Base-by-base conservation (phyloP, 176 grass and related monocot species). In the Paspalum notatum region DNA sequence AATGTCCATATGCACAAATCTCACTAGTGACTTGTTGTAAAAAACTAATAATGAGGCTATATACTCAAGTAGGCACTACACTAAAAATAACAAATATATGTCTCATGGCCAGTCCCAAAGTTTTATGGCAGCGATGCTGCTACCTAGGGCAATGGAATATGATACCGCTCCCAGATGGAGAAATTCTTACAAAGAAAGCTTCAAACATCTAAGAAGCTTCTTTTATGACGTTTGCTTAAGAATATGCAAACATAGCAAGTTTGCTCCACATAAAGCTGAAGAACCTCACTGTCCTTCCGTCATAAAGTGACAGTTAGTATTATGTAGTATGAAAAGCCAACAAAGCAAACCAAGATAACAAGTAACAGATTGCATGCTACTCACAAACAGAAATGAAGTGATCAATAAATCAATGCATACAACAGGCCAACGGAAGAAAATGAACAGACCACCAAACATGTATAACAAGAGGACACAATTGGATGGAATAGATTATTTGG, bases 31-130 rank as follows among this genome's bases (percentile, higher is more conserved):
- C 37, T 40, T 65, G 5, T n/a, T 38, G 37, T 3, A 9, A 40
- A 8, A 65, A 65, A 65, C 15, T 20, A 20, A 18, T 9, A 64
- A 20, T 8, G 16, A 21, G 63, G 22, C 22, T 5, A 4, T 57
- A 57, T 1, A 24, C 3, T 3, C n/a, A n/a, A n/a, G 6, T 5
- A 57, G 20, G 55, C 55, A 57, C 11, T 0, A 1, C 12, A 24
- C 22, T 18, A 57, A 57, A 57, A 4, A 58, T 12, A 24, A 24
- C 1, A 58, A 57, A 58, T 58, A 58, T 24, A 5, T 9, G 12
- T 58, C 56, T 58, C 84, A 80, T 74, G 84, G 68, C 66, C 39
- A 85, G 72, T 71, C 64, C 78, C 32, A 52, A 60, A 82, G 37
- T 53, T 82, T 53, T 22, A 69, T 48, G 22, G 71, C 22, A 71